These are phyloP conservation scores for Rhizopus sp. DNA, from an alignment of 371 early-diverging fungal species.

Conservation along the genomic window DNA sequence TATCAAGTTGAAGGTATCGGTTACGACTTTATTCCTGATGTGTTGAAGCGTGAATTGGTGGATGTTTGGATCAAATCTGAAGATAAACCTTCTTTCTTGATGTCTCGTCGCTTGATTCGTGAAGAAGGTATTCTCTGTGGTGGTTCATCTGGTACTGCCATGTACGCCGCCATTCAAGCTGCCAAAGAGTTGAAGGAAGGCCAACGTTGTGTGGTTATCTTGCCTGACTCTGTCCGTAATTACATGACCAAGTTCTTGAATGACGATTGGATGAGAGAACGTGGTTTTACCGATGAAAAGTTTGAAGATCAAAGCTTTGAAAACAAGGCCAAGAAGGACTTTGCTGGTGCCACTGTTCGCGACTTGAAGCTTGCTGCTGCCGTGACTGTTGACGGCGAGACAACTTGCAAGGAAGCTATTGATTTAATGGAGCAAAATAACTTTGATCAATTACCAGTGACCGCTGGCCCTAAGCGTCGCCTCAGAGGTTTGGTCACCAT, in stretches of 20 bases:
- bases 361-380: slow-evolving; percentile 82
- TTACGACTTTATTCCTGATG: slow-evolving; percentile 63
- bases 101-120: slow-evolving; percentile 69
- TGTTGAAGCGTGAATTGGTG: slow-evolving; percentile 55
- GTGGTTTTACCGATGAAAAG: slow-evolving; percentile 70
- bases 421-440: slow-evolving; percentile 84
- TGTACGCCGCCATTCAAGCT: slow-evolving; percentile 66
- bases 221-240: slow-evolving; percentile 74
- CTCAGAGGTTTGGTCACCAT: slow-evolving; percentile 87
- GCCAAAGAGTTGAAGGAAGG: slow-evolving; percentile 31
- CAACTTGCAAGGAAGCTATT: slow-evolving; percentile 80
- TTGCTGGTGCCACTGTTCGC: slow-evolving; percentile 78
- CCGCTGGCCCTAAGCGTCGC: slow-evolving; percentile 57
- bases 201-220: slow-evolving; percentile 51
- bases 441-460: slow-evolving; percentile 96
- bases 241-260: slow-evolving; percentile 70
- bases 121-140: slow-evolving; percentile 72
- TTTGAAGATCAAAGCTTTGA: slow-evolving; percentile 48
- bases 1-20: slow-evolving; percentile 76
- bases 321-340: slow-evolving; percentile 75
- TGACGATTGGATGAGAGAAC: slow-evolving; percentile 77
- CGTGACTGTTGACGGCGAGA: slow-evolving; percentile 70
- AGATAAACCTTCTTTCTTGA: slow-evolving; percentile 75
- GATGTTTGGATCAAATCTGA: slow-evolving; percentile 75
- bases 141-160: slow-evolving; percentile 73